phyloP scores from a whole-genome alignment of 495 filamentous ascomycete species.

The Podospora bellae-mahoneyi region DNA sequence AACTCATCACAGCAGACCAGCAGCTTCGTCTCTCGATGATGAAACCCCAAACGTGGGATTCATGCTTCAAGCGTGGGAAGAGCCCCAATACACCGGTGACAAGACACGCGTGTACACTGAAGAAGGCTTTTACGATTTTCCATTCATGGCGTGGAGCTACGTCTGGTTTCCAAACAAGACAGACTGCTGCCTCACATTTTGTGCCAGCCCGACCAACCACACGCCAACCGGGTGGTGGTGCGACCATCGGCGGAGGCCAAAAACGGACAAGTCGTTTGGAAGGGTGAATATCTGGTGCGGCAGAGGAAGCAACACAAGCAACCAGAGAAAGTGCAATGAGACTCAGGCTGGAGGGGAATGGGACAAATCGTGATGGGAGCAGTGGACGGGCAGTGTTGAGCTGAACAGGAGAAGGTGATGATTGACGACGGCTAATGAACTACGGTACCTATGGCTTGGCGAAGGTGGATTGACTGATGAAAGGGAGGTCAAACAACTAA shows the following conservation, averaged over 20 bases:
- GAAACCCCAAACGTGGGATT: neutral
- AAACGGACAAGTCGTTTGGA: slow-evolving; percentile 9
- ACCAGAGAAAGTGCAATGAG: neutral
- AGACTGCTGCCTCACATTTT: slow-evolving; percentile 31
- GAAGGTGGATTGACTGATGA: too few species aligned
- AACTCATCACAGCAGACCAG: neutral
- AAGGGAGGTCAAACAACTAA: too few species aligned
- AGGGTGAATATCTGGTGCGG: slow-evolving; percentile 32
- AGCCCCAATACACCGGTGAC: slow-evolving; percentile 15
- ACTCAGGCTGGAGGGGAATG: neutral
- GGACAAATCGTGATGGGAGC: neutral
- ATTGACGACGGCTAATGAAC: neutral
- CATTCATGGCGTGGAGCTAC: slow-evolving; percentile 22
- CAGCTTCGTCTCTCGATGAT: neutral
- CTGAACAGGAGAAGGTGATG: neutral
- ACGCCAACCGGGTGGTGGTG: slow-evolving; percentile 21
- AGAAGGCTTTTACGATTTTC: slow-evolving; percentile 27
- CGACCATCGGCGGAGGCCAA: slow-evolving; percentile 10
- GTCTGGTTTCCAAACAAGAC: slow-evolving; percentile 24
- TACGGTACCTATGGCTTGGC: too few species aligned
- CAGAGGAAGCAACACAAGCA: neutral
- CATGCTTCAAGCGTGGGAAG: slow-evolving; percentile 26
- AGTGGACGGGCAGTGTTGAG: neutral
- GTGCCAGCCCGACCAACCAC: slow-evolving; percentile 15
- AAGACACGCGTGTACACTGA: slow-evolving; percentile 14